Evolutionary conservation across 1,284 basidiomycete species (phyloP), one percentile per base, ranked within the genome.

Genomic region (Naganishia sp.): DNA sequence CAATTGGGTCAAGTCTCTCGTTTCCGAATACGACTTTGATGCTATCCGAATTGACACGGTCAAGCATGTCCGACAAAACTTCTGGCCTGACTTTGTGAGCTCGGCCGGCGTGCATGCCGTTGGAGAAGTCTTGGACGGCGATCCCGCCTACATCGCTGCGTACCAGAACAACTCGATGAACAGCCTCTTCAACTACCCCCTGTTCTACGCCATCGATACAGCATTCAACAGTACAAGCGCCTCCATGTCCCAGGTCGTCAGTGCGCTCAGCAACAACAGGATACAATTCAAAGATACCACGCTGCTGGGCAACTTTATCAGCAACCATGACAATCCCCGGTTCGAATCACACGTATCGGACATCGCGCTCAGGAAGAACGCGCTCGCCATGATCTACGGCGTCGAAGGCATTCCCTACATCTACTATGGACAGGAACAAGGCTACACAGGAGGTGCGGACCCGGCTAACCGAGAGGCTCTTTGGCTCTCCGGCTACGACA

Each of bases 401-500:
- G 77, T 76, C 55, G 82, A 81, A 65, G 85, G 84, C 28, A 83
- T 86, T 63, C 85, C 86, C 0, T 83, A 86, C 65, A 72, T 85
- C 9, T 86, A 86, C 72, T 83, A 84, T 68, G 85, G 85, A 5
- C 82, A 83, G 68, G 85, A 86, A 72, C 75, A 77, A 63, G 81
- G 81, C 21, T 82, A 84, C 72, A 74, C 72, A 25, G 84, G 84
- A 11, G 81, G 78, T 65, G 75, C 75, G 13, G 79, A 81, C 66
- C 79, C 79, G 0, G 65, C 69, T 60, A 81, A 81, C 68, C 65
- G 69, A 52, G 59, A 61, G 44, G 77, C 79, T 1, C 75, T 80
- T 49, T 81, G 80, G 80, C 74, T 74, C 33, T 72, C 81, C 48
- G 81, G 82, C 50, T 85, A 82, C 70, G 75, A 79, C 2, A 72